phyloP scores from a whole-genome alignment of 2,329 filamentous ascomycete genomes.

The Tympanopsis confertula region DNA sequence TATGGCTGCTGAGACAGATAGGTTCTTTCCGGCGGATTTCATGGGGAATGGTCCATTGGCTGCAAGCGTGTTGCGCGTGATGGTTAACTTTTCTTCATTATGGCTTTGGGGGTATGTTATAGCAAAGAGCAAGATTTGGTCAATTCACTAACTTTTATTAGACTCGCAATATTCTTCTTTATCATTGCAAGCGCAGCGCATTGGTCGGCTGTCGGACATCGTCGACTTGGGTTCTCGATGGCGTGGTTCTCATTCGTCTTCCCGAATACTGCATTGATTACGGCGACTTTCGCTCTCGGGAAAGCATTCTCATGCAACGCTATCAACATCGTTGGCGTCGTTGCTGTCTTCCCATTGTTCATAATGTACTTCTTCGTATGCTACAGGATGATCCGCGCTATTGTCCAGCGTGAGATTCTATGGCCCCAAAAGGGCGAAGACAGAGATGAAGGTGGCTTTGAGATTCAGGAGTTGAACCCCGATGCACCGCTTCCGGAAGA shows the following conservation, averaged over 20 bases:
- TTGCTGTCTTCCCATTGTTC: slow-evolving; percentile 38
- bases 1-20: slow-evolving; percentile 39
- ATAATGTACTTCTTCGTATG: slow-evolving; percentile 42
- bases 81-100: slow-evolving; percentile 41
- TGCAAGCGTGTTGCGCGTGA: slow-evolving; percentile 38
- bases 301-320: slow-evolving; percentile 31
- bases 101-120: slow-evolving; percentile 46
- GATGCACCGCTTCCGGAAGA: too few relatives aligned
- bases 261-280: slow-evolving; percentile 46
- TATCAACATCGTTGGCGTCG: slow-evolving; percentile 42
- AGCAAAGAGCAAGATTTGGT: slow-evolving; percentile 3
- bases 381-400: slow-evolving; percentile 45
- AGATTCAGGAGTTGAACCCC: slow-evolving; percentile 3
- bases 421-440: slow-evolving; percentile 58
- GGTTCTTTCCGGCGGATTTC: slow-evolving; percentile 35
- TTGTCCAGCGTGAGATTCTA: slow-evolving; percentile 41
- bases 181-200: slow-evolving; percentile 45
- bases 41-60: slow-evolving; percentile 44
- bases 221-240: slow-evolving; percentile 46
- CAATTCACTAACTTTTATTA: slow-evolving; percentile 7
- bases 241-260: slow-evolving; percentile 55
- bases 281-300: slow-evolving; percentile 47
- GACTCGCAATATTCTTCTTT: slow-evolving; percentile 50
- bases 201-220: slow-evolving; percentile 32
- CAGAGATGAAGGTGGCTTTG: slow-evolving; percentile 48